Conservation (phyloP, 2,329 filamentous ascomycete species). For the Simplicillium aogashimaense region DNA sequence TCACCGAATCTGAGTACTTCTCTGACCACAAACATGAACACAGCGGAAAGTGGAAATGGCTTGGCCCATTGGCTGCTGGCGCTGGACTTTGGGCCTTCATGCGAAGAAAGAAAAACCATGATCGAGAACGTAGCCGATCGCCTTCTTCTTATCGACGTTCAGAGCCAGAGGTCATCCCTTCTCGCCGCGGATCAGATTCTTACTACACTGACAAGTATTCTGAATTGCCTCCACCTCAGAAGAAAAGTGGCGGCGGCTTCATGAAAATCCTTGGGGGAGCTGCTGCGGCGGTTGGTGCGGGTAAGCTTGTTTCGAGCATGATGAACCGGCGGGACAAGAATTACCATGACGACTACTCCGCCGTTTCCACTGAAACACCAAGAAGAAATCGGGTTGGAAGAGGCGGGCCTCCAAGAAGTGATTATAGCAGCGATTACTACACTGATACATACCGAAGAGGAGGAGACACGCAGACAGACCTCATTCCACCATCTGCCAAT, state of each 20-base stretch:
- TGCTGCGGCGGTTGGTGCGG: conserved; percentile 53
- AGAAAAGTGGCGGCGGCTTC: conserved; percentile 41
- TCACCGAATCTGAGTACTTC: conserved; percentile 30
- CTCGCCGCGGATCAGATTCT: conserved; percentile 43
- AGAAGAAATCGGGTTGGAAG: conserved; percentile 32
- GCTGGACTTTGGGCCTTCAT: conserved; percentile 38
- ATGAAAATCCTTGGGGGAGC: conserved; percentile 50
- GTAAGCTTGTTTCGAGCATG: conserved; percentile 49
- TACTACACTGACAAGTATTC: conserved; percentile 59
- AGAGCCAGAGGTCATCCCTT: conserved; percentile 40
- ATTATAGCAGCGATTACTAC: conserved; percentile 40
- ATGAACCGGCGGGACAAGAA: conserved; percentile 41
- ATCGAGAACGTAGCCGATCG: conserved; percentile 27
- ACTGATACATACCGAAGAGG: conserved; percentile 17
- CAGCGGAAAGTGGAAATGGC: conserved; percentile 29
- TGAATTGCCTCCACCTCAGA: conserved; percentile 26
- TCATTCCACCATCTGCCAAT: conserved; percentile 36
- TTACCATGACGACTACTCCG: conserved; percentile 52
- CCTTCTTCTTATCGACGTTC: conserved; percentile 24
- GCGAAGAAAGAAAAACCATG: conserved; percentile 27
- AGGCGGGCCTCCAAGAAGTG: conserved; percentile 31
- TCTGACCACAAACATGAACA: conserved; percentile 21
- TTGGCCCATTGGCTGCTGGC: conserved; percentile 43
- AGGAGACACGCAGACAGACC: conserved; percentile 15
- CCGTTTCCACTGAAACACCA: conserved; percentile 52